Evolutionary conservation across 2,329 filamentous ascomycete species (phyloP), one percentile per base, ranked within the genome.

Genomic region (Capronia coronata): DNA sequence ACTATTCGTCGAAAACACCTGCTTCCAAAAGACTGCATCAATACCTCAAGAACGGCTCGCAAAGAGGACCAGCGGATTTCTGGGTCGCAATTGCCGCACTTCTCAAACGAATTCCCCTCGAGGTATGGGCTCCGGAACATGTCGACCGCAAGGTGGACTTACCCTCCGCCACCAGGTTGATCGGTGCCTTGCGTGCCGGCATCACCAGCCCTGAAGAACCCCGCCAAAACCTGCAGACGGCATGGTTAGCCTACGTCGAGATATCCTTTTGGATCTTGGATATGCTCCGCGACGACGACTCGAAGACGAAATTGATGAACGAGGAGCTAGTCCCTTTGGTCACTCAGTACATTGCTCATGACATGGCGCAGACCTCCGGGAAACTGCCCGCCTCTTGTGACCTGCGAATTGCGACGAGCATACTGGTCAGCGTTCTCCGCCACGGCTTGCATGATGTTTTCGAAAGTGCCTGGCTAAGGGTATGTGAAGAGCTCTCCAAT

Each of bases 11-110:
- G 40, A 83, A 82, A 63, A 77, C 75, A 23, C 63, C 75, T 6
- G 77, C 66, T 51, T 75, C 68, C 52, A 78, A 72, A 52, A 69
- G 83, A 18, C 67, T 98, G 2, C 77, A 79, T 43, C 72, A 80
- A 7, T 93, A 94, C 59, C 71, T 97, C 5, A 82, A 86, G 54
- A 86, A 83, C 60, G 91, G 93, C 2, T 94, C 91, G 0, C 87
- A 96, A 62, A 79, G 82, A n/a, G 84, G 85, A 2, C 73, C 80
- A 0, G 69, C 75, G 2, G 77, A 75, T 8, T 95, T 83, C 63
- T 98, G 93, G 93, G 67, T 74, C 21, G 78, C 77, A 13, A 65
- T 94, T 25, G 73, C 76, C 32, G 71, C 74, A 23, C 68, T 97
- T 0, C 64, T 95, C 43, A 64, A 68, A 19, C 64, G 64, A 5